Percentiles rank a stretch among this genome's conserved stretches.
Evolutionary conservation across 176 grass and related monocot genomes (phyloP).

Genomic region (Eleusine coracana): DNA sequence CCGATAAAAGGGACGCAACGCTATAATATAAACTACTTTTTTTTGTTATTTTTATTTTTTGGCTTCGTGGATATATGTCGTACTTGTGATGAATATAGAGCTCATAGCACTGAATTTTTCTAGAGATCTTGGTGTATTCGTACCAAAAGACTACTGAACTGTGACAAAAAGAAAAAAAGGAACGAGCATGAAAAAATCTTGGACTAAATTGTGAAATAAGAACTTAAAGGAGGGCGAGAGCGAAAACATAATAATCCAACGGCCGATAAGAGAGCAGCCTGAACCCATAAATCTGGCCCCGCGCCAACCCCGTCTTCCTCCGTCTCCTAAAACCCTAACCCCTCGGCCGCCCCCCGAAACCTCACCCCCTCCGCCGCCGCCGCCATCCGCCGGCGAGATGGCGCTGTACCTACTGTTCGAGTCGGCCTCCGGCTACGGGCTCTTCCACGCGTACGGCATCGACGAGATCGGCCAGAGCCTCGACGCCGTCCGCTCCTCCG

Average conservation of each 20-base stretch:
- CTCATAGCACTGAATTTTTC: too few relatives aligned
- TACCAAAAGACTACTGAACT: too few relatives aligned
- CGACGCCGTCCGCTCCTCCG: conserved; percentile 72
- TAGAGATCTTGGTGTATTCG: too few relatives aligned
- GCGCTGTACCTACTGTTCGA: conserved; percentile 82
- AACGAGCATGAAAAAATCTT: background rate
- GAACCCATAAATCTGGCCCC: conserved; percentile 28
- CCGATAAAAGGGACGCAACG: too few relatives aligned
- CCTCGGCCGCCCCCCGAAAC: background rate
- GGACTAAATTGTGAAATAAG: background rate
- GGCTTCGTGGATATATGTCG: too few relatives aligned
- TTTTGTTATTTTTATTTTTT: too few relatives aligned
- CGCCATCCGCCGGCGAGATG: conserved; percentile 49
- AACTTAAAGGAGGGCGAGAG: background rate
- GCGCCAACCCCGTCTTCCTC: background rate
- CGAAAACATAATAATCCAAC: conserved; percentile 9
- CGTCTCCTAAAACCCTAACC: conserved; percentile 50
- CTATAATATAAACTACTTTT: too few relatives aligned
- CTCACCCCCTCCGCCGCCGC: background rate
- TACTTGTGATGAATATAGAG: too few relatives aligned
- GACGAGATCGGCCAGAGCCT: conserved; percentile 83
- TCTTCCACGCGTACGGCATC: conserved; percentile 81
- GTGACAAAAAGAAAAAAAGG: background rate
- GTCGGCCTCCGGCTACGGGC: conserved; percentile 73
- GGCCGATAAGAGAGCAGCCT: conserved; percentile 10